phyloP scores from a whole-genome alignment of 2,329 filamentous ascomycete species.

The Penicillium sp. region DNA sequence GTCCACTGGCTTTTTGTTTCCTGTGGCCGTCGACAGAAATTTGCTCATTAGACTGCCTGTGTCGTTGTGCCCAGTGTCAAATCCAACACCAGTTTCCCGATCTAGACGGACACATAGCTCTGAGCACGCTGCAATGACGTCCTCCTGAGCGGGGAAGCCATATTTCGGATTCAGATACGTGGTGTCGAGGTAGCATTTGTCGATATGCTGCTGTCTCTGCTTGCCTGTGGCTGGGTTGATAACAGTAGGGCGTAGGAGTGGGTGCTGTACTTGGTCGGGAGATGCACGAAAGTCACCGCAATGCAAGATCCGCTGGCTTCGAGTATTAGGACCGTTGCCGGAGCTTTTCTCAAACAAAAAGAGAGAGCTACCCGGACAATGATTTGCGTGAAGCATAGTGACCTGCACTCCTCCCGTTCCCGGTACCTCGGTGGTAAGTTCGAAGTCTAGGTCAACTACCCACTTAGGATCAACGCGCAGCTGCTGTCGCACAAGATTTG shows the following conservation, averaged over 20 bases:
- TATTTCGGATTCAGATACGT: constrained; percentile 96
- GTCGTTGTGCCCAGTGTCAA: constrained; percentile 53
- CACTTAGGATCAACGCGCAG: constrained; percentile 81
- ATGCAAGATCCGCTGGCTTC: constrained; percentile 76
- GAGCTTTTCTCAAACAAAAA: constrained; percentile 84
- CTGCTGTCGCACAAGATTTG: constrained; percentile 81
- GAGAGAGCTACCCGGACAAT: constrained; percentile 90
- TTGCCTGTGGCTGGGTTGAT: constrained; percentile 68
- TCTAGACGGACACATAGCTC: constrained; percentile 79
- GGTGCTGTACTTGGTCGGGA: constrained; percentile 75
- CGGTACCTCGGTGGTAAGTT: constrained; percentile 72
- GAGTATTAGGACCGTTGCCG: constrained; percentile 57
- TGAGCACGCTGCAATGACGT: constrained; percentile 82
- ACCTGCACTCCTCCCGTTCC: constrained; percentile 78
- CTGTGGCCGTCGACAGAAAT: constrained; percentile 53
- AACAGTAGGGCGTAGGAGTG: constrained; percentile 71
- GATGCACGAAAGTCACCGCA: constrained; percentile 96
- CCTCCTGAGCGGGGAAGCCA: constrained; percentile 81
- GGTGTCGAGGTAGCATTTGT: constrained; percentile 94
- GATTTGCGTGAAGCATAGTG: constrained; percentile 94
- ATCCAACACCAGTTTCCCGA: constrained; percentile 58
- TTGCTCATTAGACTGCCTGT: constrained; percentile 59
- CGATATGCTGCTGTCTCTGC: constrained; percentile 76
- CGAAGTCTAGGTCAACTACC: constrained; percentile 81
- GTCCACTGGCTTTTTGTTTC: constrained; percentile 23